Evolutionary conservation across 495 filamentous ascomycete genomes (phyloP).

Genomic region (Achaetomiella virescens): DNA sequence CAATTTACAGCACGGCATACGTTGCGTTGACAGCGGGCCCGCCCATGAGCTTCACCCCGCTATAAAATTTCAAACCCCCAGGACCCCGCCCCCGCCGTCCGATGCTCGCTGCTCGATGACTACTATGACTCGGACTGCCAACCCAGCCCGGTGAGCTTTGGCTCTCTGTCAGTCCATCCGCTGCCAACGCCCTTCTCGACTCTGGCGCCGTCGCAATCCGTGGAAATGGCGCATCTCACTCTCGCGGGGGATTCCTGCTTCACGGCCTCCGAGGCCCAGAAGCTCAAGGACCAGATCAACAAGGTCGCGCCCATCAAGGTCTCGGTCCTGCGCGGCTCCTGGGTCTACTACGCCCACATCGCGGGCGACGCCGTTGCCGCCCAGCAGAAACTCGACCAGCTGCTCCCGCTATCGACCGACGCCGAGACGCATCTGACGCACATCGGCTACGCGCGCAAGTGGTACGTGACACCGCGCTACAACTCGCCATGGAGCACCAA

Average conservation of each 20-base stretch:
- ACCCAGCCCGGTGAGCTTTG: conserved; percentile 15
- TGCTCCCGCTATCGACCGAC: conserved; percentile 33
- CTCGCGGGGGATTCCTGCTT: conserved; percentile 48
- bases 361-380: conserved; percentile 27
- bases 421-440: conserved; percentile 21
- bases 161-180: conserved; percentile 17
- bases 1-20: background rate
- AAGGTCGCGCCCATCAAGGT: conserved; percentile 37
- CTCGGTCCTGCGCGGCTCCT: conserved; percentile 39
- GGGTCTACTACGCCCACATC: conserved; percentile 48
- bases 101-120: conserved; percentile 8
- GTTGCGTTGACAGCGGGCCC: conserved; percentile 3
- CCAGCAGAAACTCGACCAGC: conserved; percentile 33
- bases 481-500: conserved; percentile 97
- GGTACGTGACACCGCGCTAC: conserved; percentile 74
- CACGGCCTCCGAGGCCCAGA: conserved; percentile 44
- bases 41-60: conserved; percentile 2
- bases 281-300: conserved; percentile 44
- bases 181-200: background rate
- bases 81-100: conserved; percentile 18
- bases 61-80: conserved; percentile 15
- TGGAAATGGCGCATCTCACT: conserved; percentile 26
- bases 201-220: conserved; percentile 1
- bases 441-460: conserved; percentile 33
- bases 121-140: conserved; percentile 6